Percentiles rank a stretch among this genome's conserved stretches.
Evolutionary conservation across 768 basidiomycete species (phyloP).

Genomic region (Nidula microcarpa): DNA sequence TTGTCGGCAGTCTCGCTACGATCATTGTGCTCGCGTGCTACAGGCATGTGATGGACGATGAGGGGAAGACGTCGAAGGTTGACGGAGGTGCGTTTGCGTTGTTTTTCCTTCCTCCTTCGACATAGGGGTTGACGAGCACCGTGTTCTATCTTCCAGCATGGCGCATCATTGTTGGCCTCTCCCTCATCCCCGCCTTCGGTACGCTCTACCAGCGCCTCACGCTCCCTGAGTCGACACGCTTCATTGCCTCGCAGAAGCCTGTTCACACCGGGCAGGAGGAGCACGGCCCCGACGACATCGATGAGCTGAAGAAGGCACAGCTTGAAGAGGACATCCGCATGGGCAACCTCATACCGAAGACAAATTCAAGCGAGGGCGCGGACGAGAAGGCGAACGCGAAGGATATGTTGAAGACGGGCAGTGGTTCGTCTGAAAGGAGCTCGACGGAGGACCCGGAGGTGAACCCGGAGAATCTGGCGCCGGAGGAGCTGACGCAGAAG

Average conservation of each 20-base stretch:
- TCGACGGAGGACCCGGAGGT: not conserved
- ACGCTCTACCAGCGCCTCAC: conserved; percentile 77
- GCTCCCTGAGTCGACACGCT: conserved; percentile 66
- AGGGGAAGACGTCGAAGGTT: conserved; percentile 53
- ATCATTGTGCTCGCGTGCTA: conserved; percentile 66
- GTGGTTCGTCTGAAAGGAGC: not conserved
- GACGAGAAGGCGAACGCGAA: not conserved
- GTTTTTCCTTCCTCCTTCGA: not conserved
- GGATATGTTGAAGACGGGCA: not conserved
- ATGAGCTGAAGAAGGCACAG: conserved; percentile 18
- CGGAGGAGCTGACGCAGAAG: conserved; percentile 27
- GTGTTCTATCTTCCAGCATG: conserved; percentile 39
- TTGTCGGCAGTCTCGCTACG: conserved; percentile 58
- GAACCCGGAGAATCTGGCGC: conserved; percentile 8
- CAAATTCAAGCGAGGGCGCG: not conserved
- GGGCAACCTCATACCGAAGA: not conserved
- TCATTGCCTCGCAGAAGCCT: conserved; percentile 36
- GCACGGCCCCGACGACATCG: conserved; percentile 29
- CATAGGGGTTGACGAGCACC: not conserved
- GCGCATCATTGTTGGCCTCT: conserved; percentile 72
- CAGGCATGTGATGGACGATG: conserved; percentile 58
- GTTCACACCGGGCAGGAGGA: conserved; percentile 12
- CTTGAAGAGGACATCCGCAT: conserved; percentile 2
- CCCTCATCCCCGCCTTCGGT: conserved; percentile 69
- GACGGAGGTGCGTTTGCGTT: conserved; percentile 53